Evolutionary conservation across 495 filamentous ascomycete species (phyloP), one percentile per base, ranked within the genome.

Genomic region (Friedmanniomyces simplex): DNA sequence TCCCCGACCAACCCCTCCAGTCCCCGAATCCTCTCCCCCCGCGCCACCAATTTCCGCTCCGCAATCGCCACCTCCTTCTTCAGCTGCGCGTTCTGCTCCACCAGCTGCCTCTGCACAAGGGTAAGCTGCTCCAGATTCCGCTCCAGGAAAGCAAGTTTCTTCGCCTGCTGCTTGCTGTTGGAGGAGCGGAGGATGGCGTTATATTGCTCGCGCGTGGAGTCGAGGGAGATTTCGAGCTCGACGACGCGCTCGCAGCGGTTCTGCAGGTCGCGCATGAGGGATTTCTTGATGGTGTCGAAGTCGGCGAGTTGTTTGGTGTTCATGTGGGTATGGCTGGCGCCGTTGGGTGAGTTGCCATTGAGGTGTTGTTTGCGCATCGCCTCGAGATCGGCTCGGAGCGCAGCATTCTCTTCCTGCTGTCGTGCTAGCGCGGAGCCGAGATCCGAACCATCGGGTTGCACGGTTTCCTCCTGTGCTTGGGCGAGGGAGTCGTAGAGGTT

Each of bases 51-150:
- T 71, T 98, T 98, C 59, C 94, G 82, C 75, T 97, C 93, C 2
- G 93, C 94, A 67, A 98, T 97, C 32, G 93, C 93, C 50, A 98
- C 93, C 72, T 98, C 93, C 75, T 98, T 98, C 81, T 98, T 98
- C 60, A 98, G 74, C 54, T 83, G 85, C 63, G 86, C 85, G 71
- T 98, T 98, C 72, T 98, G 93, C 72, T 98, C 93, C 25, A 98
- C 93, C 8, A 98, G 81, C 76, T 98, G 94, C 22, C 93, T 82
- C 70, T 98, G 93, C 54, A 98, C 94, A 66, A 93, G 86, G 0
- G 94, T 98, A 41, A 98, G 78, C 72, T 97, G 94, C 73, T 98
- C 93, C 16, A 98, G 81, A 70, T 98, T 98, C 67, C 93, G 86
- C 73, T 98, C 94, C 43, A 98, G 74, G 82, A 98, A 98, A 7